Evolutionary conservation across 345 rosid species (phyloP).

Genomic region (Clarkia xantiana): DNA sequence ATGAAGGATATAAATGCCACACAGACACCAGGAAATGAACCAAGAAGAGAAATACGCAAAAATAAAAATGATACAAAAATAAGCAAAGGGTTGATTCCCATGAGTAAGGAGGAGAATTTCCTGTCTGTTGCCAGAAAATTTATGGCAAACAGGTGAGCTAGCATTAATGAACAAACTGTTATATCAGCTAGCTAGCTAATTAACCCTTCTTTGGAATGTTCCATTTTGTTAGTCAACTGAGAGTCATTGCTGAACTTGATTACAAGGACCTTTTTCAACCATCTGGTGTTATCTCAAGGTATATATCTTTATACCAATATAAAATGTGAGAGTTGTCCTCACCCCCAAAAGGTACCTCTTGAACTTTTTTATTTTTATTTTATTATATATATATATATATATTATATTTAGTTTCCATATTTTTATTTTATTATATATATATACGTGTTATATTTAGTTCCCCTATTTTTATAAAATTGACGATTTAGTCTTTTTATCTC

Average conservation of each 20-base stretch:
- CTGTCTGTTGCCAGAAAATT: too few relatives aligned
- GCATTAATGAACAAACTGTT: slow-evolving; percentile 7
- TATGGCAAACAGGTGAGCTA: too few relatives aligned
- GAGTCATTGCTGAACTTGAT: slow-evolving; percentile 89
- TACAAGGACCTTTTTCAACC: slow-evolving; percentile 94
- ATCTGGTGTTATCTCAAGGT: slow-evolving; percentile 95
- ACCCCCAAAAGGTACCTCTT: too few relatives aligned
- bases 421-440: too few relatives aligned
- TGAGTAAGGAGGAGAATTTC: too few relatives aligned
- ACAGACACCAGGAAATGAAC: slow-evolving; percentile 72
- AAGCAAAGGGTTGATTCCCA: too few relatives aligned
- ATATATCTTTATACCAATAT: too few relatives aligned
- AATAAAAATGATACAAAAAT: slow-evolving; percentile 59
- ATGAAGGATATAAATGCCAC: slow-evolving; percentile 82
- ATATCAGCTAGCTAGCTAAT: neutral
- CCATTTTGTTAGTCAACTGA: slow-evolving; percentile 43
- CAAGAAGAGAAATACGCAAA: slow-evolving; percentile 64
- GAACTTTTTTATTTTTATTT: slow-evolving; percentile 13
- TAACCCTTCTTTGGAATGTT: neutral
- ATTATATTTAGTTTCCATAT: too few relatives aligned
- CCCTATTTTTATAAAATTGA: too few relatives aligned
- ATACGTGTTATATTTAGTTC: too few relatives aligned
- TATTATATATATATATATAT: neutral
- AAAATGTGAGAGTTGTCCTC: too few relatives aligned
- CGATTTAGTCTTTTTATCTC: too few relatives aligned